Evolutionary conservation across 2,329 filamentous ascomycete genomes (phyloP), one percentile per base, ranked within the genome.

Genomic region (Trichoderma afroharzianum): DNA sequence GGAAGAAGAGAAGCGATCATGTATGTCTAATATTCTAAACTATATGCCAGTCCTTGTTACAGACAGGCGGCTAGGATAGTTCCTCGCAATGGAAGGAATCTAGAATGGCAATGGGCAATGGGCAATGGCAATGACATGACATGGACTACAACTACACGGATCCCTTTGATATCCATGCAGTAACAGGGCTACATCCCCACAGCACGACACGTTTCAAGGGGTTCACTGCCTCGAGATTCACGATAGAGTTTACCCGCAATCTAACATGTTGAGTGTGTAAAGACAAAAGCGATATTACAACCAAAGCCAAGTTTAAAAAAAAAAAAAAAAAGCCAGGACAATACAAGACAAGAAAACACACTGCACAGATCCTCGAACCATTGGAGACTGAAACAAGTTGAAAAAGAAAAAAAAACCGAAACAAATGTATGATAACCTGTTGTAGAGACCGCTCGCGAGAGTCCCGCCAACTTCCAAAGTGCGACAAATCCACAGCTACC

Each of bases 371-470:
- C 76, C 76, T 78, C 32, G 53, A 62, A 47, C 70, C 63, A 47
- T 53, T 33, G 43, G 57, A 66, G 57, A 66, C 32, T 50, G n/a
- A 43, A 50, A 68, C 14, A 70, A 39, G 11, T 62, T 53, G 30
- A 62, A 61, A 24, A 55, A 66, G 55, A 57, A 59, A 64, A 77
- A 36, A 67, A 59, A 71, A 71, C 77, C 75, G 75, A 76, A 77
- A 79, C 76, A 78, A 73, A 83, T 84, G 80, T 83, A 84, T 84
- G 80, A 83, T 83, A 82, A 83, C 80, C 79, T 79, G 79, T 82
- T 81, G 78, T 81, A 77, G 77, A 79, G 80, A 80, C 79, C 79
- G 78, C 78, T 76, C 78, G 62, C 28, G 79, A 80, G 75, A 80
- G 75, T 77, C 79, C 78, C 79, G 76, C 61, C 72, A 75, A 71